phyloP scores from a whole-genome alignment of 371 early-diverging fungal genomes.

The Nematocida sp. region DNA sequence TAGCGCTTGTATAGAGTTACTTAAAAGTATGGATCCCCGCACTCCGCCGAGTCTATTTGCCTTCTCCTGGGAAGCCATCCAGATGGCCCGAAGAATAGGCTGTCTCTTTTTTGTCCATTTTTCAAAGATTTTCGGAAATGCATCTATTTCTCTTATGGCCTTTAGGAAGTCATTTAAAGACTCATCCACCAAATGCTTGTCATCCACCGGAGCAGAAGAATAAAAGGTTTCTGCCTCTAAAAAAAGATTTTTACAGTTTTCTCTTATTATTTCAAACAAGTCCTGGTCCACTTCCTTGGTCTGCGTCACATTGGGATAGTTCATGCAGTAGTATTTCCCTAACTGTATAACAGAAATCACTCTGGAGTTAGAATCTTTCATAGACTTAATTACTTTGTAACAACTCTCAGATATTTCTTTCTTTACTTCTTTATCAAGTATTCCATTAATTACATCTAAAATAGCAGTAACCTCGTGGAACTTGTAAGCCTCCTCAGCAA shows the following conservation, averaged over 20 bases:
- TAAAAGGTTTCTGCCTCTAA: constrained; percentile 37
- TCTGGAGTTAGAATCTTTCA: neutral
- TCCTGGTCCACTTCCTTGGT: constrained; percentile 4
- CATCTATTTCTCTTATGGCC: neutral
- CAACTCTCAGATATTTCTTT: constrained; percentile 8
- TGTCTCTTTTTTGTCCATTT: constrained; percentile 5
- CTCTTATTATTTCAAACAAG: neutral
- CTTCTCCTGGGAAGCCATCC: neutral
- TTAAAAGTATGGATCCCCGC: neutral
- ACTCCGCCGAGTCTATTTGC: neutral
- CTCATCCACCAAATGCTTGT: constrained; percentile 21
- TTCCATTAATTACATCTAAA: neutral
- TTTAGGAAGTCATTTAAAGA: constrained; percentile 4
- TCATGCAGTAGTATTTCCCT: neutral
- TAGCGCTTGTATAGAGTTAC: neutral
- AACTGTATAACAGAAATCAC: neutral
- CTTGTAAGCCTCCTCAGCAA: constrained; percentile 16
- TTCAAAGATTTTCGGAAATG: neutral
- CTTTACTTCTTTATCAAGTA: neutral
- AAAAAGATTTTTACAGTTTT: constrained; percentile 19
- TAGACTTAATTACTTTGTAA: constrained; percentile 1
- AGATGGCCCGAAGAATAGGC: neutral
- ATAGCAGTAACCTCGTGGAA: neutral
- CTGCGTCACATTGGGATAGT: neutral
- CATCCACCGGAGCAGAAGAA: constrained; percentile 8